Evolutionary conservation across 768 basidiomycete genomes (phyloP).

Genomic region (Gymnopilus dilepis): DNA sequence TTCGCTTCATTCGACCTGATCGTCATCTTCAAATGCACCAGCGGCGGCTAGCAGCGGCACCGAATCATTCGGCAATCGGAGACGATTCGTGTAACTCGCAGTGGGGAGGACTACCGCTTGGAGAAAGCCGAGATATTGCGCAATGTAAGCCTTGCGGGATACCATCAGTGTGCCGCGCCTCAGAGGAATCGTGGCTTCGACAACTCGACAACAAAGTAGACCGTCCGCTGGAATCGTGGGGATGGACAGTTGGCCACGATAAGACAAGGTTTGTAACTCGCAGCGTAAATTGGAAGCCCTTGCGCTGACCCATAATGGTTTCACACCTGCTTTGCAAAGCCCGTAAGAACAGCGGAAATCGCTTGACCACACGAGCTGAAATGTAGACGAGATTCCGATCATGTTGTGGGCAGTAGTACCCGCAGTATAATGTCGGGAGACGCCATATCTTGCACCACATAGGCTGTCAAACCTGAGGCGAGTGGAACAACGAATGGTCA

Average conservation of each 20-base stretch:
- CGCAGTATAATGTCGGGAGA: slow-evolving; percentile 2
- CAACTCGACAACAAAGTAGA: background rate
- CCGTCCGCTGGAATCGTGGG: slow-evolving; percentile 4
- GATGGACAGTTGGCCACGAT: background rate
- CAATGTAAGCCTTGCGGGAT: background rate
- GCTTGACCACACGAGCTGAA: background rate
- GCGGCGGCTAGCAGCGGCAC: slow-evolving; percentile 1
- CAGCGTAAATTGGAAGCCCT: background rate
- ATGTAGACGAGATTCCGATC: background rate
- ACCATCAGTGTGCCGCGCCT: background rate
- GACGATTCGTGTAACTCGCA: background rate
- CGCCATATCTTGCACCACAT: background rate
- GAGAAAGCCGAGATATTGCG: background rate
- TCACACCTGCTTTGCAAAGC: background rate
- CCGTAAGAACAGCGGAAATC: background rate
- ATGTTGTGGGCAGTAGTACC: background rate
- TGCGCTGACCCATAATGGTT: background rate
- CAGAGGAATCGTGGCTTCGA: background rate
- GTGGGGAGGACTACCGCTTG: background rate
- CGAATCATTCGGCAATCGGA: slow-evolving; percentile 1
- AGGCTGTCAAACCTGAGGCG: background rate
- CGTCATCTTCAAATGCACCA: background rate
- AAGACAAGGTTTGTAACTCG: background rate
- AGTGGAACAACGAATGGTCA: background rate
- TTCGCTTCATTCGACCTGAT: slow-evolving; percentile 2